Evolutionary conservation across 805 yeast genomes (phyloP).

Genomic region (Kluyveromyces nonfermentans): DNA sequence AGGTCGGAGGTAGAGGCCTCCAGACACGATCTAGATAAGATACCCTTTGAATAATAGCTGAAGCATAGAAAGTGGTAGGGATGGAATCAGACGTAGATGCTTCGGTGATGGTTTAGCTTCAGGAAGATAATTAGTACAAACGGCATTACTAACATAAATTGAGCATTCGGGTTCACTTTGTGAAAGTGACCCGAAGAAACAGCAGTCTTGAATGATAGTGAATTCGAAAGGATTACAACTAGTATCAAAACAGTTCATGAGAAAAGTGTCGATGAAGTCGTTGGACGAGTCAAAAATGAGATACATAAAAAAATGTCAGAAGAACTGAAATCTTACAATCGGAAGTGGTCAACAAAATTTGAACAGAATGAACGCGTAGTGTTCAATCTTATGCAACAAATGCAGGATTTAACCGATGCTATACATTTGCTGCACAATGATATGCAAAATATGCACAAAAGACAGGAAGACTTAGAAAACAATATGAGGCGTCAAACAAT

Average conservation of each 20-base stretch:
- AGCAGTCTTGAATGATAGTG: neutral
- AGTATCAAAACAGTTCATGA: neutral
- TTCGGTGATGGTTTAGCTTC: too few relatives aligned
- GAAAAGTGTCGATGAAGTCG: neutral
- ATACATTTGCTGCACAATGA: constrained; percentile 15
- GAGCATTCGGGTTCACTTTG: neutral
- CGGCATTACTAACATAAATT: neutral
- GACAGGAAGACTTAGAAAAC: constrained; percentile 12
- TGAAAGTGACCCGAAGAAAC: neutral
- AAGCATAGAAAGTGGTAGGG: too few relatives aligned
- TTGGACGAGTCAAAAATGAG: neutral
- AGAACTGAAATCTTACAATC: constrained; percentile 5
- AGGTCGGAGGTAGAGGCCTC: neutral
- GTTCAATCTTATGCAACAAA: neutral
- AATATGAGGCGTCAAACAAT: constrained; percentile 1
- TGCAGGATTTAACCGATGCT: constrained; percentile 13
- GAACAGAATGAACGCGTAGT: neutral
- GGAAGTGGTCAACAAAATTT: constrained; percentile 11
- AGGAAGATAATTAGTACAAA: too few relatives aligned
- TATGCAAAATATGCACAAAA: constrained; percentile 8
- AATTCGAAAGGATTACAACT: neutral
- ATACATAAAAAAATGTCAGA: neutral
- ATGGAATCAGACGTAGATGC: too few relatives aligned
- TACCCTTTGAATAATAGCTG: neutral
- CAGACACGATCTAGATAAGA: neutral